phyloP scores from a whole-genome alignment of 768 basidiomycete genomes.

The Sporobolomyces roseus region DNA sequence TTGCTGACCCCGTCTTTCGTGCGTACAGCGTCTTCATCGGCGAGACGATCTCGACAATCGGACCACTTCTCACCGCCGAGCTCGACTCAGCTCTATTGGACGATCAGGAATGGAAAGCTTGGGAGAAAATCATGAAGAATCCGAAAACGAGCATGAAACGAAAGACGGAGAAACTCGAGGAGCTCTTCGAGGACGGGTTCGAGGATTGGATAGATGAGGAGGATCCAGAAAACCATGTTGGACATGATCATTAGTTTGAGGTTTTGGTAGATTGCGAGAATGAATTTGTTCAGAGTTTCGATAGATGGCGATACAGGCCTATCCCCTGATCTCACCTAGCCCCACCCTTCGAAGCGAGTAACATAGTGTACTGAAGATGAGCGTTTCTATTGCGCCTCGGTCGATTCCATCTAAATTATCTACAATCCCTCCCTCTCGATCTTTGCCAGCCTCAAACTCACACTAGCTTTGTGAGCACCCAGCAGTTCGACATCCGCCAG shows the following conservation, averaged over 20 bases:
- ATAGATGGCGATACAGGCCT: no score
- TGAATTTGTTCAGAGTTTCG: no score
- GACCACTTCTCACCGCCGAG: conserved; percentile 43
- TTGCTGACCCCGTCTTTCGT: not conserved
- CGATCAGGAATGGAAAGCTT: conserved; percentile 45
- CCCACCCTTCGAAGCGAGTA: no score
- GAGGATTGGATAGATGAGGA: conserved; percentile 42
- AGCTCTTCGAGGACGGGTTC: conserved; percentile 48
- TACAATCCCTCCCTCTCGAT: conserved; percentile 34
- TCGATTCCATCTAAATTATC: no score
- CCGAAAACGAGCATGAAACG: conserved; percentile 18
- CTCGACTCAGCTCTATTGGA: conserved; percentile 45
- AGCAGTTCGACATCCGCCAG: conserved; percentile 93
- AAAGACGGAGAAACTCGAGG: conserved; percentile 45
- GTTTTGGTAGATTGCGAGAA: no score
- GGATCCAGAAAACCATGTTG: conserved; percentile 2
- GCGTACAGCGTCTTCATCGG: conserved; percentile 43
- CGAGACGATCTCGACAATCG: conserved; percentile 31
- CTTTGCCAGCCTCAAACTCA: conserved; percentile 50
- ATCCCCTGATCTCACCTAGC: no score
- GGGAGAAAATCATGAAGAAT: conserved; percentile 27
- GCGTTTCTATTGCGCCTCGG: no score
- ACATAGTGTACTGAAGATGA: no score
- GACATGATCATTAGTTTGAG: conserved; percentile 26
- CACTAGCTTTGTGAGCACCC: conserved; percentile 92